Evolutionary conservation across 2,329 filamentous ascomycete genomes (phyloP), one percentile per base, ranked within the genome.

Genomic region (Claviceps cyperi): DNA sequence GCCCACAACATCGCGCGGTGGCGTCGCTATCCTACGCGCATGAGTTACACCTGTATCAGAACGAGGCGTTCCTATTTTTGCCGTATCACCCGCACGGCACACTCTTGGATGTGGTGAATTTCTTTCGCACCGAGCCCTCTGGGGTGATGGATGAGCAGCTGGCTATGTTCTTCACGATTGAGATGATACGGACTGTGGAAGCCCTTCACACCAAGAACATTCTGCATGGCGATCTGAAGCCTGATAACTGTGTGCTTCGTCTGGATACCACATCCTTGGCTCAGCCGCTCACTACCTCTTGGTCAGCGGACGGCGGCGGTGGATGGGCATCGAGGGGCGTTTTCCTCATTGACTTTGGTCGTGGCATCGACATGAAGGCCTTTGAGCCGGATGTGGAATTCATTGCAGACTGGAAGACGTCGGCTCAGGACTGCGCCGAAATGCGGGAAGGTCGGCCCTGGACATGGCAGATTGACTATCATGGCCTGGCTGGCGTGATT

Each of bases 401-500:
- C 71, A 80, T 97, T 52, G 92, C 91, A 0, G 92, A 98, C 68
- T 98, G 92, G 92, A 86, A 92, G 66, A 89, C 87, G 0, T 80
- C 78, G 15, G 77, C 84, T 22, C 83, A 88, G 48, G 92, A 98
- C 67, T 98, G 92, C 66, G 84, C 86, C 17, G 92, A 98, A 72
- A 95, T 97, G 78, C 84, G 90, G 45, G 91, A 98, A 68, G 78
- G 88, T 51, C 78, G 91, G 1, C 89, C 90, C 0, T 98, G 92
- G 92, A 97, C 91, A 1, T 96, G 89, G 72, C 92, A 98, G 65
- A 87, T 96, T 57, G 92, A 98, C 69, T 94, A 97, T 60, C 87
- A 94, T 65, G 92, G 92, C 13, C 75, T 96, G 0, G 92, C 92
- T 0, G 89, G 88, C 4, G 86, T 87, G 22, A 73, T 97, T 4